Evolutionary conservation across 495 filamentous ascomycete genomes (phyloP), one percentile per base, ranked within the genome.

Genomic region (Neurospora sp.): DNA sequence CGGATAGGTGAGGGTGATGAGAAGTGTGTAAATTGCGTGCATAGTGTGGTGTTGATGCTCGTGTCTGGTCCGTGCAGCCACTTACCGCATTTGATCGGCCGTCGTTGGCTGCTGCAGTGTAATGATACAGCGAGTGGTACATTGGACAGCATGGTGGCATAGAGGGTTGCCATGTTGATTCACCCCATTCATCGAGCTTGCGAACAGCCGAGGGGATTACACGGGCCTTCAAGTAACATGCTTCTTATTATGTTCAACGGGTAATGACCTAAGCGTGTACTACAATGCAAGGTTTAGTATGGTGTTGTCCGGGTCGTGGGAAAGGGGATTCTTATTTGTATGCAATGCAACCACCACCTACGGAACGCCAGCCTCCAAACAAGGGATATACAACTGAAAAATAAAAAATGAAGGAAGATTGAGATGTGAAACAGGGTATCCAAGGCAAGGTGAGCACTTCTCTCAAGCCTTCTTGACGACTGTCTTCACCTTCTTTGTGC

Each of bases 401-500:
- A 20, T 38, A 9, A 42, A 72, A 72, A 38, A 40, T 23, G 46
- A 74, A 39, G 7, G 11, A 60, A 18, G 20, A 20, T 10, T 10
- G 3, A 69, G 38, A 72, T 18, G 10, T 44, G 18, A 42, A 49
- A 16, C 49, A 71, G 37, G 44, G n/a, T 38, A 72, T 31, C 31
- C 71, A 69, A 66, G 54, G 12, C 27, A 10, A 66, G 27, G 31
- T 35, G 27, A 66, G 54, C 35, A 37, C 71, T 60, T 23, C 23
- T 40, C 46, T 40, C 46, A 74, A 39, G 40, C n/a, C 35, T 49
- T 42, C 35, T 71, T 20, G 7, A 7, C 42, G 70, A 70, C 71
- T 23, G 39, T 72, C 72, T 76, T 79, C 20, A 3, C 31, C 71
- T 72, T 78, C 60, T 82, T 78, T 81, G 87, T 88, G 60, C 87